phyloP scores from a whole-genome alignment of 2,329 filamentous ascomycete species.

The Phaeoacremonium minimum region DNA sequence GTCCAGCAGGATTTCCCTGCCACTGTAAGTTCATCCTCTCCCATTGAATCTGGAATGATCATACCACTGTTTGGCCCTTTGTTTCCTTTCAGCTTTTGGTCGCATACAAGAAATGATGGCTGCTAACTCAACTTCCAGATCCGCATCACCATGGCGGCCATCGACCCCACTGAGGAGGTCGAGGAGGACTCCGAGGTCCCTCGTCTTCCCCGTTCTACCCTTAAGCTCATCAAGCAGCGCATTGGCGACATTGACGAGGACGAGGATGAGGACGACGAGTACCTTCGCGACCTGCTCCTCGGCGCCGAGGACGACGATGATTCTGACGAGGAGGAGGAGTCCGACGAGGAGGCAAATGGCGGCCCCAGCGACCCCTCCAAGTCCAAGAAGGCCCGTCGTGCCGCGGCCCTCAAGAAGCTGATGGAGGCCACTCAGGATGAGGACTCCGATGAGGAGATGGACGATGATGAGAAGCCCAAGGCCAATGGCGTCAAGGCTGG shows the following conservation, averaged over 20 bases:
- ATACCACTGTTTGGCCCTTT: not conserved
- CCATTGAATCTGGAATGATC: not conserved
- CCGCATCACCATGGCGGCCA: constrained; percentile 96
- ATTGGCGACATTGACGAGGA: constrained; percentile 53
- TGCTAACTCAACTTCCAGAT: constrained; percentile 57
- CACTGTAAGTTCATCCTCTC: constrained; percentile 57
- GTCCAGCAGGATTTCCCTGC: constrained; percentile 76
- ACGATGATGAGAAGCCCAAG: constrained; percentile 48
- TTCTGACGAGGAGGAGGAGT: constrained; percentile 43
- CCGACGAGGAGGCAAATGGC: constrained; percentile 75
- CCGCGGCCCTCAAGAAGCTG: constrained; percentile 73
- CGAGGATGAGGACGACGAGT: constrained; percentile 64
- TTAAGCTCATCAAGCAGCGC: constrained; percentile 82
- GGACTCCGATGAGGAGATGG: constrained; percentile 67
- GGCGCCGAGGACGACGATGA: constrained; percentile 45
- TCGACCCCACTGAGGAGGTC: constrained; percentile 79
- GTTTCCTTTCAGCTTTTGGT: too few relatives aligned
- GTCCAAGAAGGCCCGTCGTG: constrained; percentile 80
- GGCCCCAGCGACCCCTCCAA: constrained; percentile 89
- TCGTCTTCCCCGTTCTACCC: constrained; percentile 69
- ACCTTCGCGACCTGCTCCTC: constrained; percentile 51
- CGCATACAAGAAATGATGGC: not conserved
- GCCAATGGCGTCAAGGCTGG: constrained; percentile 55
- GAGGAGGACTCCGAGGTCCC: constrained; percentile 60
- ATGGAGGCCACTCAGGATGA: constrained; percentile 61